These are phyloP conservation scores for Suillus variegatus DNA, from an alignment of 768 basidiomycete species.

Conservation along the genomic window DNA sequence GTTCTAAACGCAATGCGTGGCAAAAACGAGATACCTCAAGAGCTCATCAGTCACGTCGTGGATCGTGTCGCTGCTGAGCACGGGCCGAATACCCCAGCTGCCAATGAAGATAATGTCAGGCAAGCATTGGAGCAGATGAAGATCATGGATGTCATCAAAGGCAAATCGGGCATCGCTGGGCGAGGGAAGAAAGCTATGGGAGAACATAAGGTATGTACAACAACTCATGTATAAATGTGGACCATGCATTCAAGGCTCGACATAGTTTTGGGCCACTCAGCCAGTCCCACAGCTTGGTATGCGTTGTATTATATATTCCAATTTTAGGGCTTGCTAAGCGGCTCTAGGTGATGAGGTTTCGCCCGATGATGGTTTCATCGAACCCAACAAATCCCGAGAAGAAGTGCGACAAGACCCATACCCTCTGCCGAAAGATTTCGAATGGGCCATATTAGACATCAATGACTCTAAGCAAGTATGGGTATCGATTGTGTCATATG, in stretches of 20 bases:
- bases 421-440: conserved; percentile 88
- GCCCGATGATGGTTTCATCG: conserved; percentile 84
- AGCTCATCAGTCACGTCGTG: conserved; percentile 66
- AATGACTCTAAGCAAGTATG: conserved; percentile 70
- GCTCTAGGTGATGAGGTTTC: conserved; percentile 60
- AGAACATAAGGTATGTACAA: conserved; percentile 75
- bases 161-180: conserved; percentile 76
- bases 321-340: neutral
- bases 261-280: conserved; percentile 95
- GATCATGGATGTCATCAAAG: conserved; percentile 83
- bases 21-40: conserved; percentile 55
- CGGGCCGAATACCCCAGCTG: conserved; percentile 40
- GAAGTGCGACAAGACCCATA: conserved; percentile 90
- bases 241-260: neutral
- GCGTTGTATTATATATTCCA: conserved; percentile 7
- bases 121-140: conserved; percentile 75
- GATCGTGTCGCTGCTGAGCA: conserved; percentile 66
- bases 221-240: neutral
- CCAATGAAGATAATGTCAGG: conserved; percentile 67
- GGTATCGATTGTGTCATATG: neutral
- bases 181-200: conserved; percentile 80
- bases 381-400: conserved; percentile 70
- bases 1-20: conserved; percentile 50
- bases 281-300: conserved; percentile 89
- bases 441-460: conserved; percentile 86